phyloP scores from a whole-genome alignment of 2,329 filamentous ascomycete species.

The Cladosporium sp. region DNA sequence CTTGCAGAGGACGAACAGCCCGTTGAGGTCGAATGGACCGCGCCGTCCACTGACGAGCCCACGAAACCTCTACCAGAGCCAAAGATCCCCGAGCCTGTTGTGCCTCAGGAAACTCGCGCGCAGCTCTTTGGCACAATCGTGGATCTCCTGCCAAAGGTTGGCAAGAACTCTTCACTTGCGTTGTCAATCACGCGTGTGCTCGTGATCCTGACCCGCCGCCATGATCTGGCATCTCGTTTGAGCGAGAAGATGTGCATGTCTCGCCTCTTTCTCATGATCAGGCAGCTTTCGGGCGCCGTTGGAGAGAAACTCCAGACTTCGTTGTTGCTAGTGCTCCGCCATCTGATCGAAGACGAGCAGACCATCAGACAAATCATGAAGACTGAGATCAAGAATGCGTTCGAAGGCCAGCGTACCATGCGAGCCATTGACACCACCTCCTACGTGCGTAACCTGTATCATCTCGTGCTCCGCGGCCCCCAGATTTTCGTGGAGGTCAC shows the following conservation, averaged over 20 bases:
- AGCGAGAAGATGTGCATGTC: slow-evolving; percentile 86
- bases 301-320: slow-evolving; percentile 67
- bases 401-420: slow-evolving; percentile 48
- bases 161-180: slow-evolving; percentile 79
- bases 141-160: slow-evolving; percentile 75
- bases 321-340: slow-evolving; percentile 80
- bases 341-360: slow-evolving; percentile 90
- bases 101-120: slow-evolving; percentile 61
- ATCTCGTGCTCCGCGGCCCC: slow-evolving; percentile 73
- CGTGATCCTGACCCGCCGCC: slow-evolving; percentile 77
- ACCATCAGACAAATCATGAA: slow-evolving; percentile 88
- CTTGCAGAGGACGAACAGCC: slow-evolving; percentile 86
- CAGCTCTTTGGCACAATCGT: slow-evolving; percentile 71
- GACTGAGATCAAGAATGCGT: slow-evolving; percentile 74
- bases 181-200: slow-evolving; percentile 76
- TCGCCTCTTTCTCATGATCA: slow-evolving; percentile 88
- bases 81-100: slow-evolving; percentile 53
- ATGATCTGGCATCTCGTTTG: slow-evolving; percentile 65
- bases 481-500: slow-evolving; percentile 81
- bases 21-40: slow-evolving; percentile 61
- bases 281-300: slow-evolving; percentile 75
- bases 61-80: slow-evolving; percentile 45
- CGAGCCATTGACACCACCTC: slow-evolving; percentile 58
- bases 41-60: slow-evolving; percentile 39
- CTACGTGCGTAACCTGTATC: slow-evolving; percentile 71